These are phyloP conservation scores for Pelargonium nanum DNA, from an alignment of 345 rosid genomes.

Conservation along the genomic window DNA sequence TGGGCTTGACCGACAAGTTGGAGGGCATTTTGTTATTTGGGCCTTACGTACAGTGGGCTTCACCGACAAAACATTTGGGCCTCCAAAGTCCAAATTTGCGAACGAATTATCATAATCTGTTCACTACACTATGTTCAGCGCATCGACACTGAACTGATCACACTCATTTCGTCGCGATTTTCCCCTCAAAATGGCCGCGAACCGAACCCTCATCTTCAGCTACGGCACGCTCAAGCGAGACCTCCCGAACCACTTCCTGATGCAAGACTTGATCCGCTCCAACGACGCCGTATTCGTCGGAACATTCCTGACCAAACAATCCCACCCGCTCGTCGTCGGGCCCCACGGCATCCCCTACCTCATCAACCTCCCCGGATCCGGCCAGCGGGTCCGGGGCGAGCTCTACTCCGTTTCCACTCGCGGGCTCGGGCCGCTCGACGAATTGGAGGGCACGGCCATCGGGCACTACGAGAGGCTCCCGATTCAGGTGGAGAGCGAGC, in stretches of 20 bases:
- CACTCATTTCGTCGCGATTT: too few species aligned
- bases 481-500: conserved; percentile 20
- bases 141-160: too few species aligned
- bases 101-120: too few species aligned
- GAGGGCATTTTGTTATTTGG: too few species aligned
- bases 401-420: conserved; percentile 45
- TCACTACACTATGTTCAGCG: too few species aligned
- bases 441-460: conserved; percentile 41
- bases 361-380: conserved; percentile 43
- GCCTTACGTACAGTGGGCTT: too few species aligned
- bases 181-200: background rate
- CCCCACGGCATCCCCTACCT: conserved; percentile 63
- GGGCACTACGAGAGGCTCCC: conserved; percentile 72
- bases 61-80: too few species aligned
- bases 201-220: conserved; percentile 30
- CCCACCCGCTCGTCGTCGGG: conserved; percentile 61
- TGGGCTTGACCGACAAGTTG: too few species aligned
- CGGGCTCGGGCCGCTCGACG: conserved; percentile 45
- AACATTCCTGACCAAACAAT: conserved; percentile 25
- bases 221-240: conserved; percentile 64
- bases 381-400: conserved; percentile 52
- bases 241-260: conserved; percentile 15
- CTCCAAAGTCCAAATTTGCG: too few species aligned
- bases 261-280: conserved; percentile 13
- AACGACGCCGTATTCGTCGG: conserved; percentile 44